Base-by-base conservation (phyloP, 2,329 filamentous ascomycete species). In the Ceratocystiopsis minuta region DNA sequence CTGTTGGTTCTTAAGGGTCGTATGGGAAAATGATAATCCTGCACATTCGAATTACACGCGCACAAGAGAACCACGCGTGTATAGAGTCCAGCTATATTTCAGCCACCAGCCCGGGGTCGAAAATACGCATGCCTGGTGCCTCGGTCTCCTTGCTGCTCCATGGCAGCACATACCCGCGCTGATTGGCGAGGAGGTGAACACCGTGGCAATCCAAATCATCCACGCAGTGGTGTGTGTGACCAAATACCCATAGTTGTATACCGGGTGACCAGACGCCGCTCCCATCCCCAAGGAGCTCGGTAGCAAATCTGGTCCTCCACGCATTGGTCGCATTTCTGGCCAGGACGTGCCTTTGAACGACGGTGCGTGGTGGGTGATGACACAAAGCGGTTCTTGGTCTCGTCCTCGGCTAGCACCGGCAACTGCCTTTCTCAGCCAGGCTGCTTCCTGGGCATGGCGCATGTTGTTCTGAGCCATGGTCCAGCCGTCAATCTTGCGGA, bases 291-390 rank as follows among this genome's bases (percentile, higher is more conserved):
- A 45, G 42, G 3, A 72, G 46, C 42, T 75, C 66, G 0, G 69
- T 74, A 5, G 63, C 66, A 52, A 74, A 77, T 0, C 65, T 70
- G 9, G 59, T 59, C 3, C 55, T 59, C 60, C 64, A 67, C 0
- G 64, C 61, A 17, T 60, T 68, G 15, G 58, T 53, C 3, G 57
- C 50, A 39, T 77, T 57, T 46, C 65, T 59, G 70, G 70, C 2
- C 59, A 58, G 0, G 70, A 67, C 2, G 67, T 66, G 7, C 60
- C 61, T 37, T 60, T 46, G 0, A 68, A 48, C n/a, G 58, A 65
- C 1, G 72, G 72, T 2, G 71, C 69, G 49, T 77, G 72, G 41
- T 76, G 70, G 0, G 70, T 76, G 0, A 67, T 61, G 0, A 77
- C 61, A 15, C 42, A 31, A 16, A 36, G 32, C 36, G 39, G 34